Conservation (phyloP, 257 asterid species). For the Thymus quinquecostatus region DNA sequence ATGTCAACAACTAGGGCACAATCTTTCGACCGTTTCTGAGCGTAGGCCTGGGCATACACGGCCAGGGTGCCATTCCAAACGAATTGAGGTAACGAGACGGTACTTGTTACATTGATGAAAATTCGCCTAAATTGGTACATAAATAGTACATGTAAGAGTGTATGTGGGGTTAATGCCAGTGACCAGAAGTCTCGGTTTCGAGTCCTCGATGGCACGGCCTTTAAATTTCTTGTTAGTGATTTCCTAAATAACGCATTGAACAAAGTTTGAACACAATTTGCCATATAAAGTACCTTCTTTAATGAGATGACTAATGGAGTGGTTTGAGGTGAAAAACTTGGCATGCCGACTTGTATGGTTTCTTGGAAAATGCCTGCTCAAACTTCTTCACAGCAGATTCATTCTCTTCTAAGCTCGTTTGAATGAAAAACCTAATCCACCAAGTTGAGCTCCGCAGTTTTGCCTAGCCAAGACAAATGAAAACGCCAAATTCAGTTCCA, state of each 20-base stretch:
- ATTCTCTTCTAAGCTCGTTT: slow-evolving; percentile 79
- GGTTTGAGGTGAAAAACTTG: slow-evolving; percentile 93
- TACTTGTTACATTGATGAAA: not conserved
- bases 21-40: slow-evolving; percentile 34
- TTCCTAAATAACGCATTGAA: not conserved
- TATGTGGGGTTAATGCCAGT: no score
- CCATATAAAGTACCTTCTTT: slow-evolving; percentile 29
- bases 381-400: slow-evolving; percentile 76
- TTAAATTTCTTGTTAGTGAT: no score
- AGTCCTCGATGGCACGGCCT: no score
- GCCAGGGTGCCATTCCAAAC: slow-evolving; percentile 46
- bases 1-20: slow-evolving; percentile 43
- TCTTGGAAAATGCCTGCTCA: slow-evolving; percentile 65
- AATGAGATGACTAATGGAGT: slow-evolving; percentile 44
- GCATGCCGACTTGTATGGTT: slow-evolving; percentile 59
- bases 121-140: not conserved
- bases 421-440: slow-evolving; percentile 86
- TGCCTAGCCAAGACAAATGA: slow-evolving; percentile 50
- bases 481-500: not conserved
- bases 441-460: slow-evolving; percentile 80
- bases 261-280: slow-evolving; percentile 20
- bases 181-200: no score
- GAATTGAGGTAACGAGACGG: not conserved
- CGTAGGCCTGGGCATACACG: slow-evolving; percentile 44
- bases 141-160: no score